Evolutionary conservation across 1,284 basidiomycete genomes (phyloP).

Genomic region (Puccinia triticina): DNA sequence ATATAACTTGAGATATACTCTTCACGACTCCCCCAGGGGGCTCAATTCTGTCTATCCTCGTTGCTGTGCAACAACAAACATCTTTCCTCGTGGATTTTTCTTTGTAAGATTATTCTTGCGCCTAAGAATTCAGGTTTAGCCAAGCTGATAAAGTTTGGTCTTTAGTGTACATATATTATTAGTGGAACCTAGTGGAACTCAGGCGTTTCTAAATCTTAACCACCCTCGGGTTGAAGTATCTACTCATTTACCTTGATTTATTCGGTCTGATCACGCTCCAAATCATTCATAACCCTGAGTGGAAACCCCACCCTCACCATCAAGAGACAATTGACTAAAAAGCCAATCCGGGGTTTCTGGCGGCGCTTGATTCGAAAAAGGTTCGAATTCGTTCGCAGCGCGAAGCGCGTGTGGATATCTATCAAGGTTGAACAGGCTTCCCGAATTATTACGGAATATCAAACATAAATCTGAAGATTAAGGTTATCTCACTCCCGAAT

Average conservation of each 20-base stretch:
- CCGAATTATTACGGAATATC: not conserved
- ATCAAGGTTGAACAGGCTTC: not conserved
- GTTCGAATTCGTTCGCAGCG: not conserved
- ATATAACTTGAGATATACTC: not conserved
- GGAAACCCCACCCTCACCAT: not conserved
- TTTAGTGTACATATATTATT: not conserved
- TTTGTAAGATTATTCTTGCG: not conserved
- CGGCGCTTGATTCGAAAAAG: not conserved
- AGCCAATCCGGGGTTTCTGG: not conserved
- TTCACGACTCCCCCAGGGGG: not conserved
- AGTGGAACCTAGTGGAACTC: not conserved
- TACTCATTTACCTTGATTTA: not conserved
- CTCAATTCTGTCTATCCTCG: not conserved
- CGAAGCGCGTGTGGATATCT: conserved; percentile 6
- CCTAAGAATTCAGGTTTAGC: not conserved
- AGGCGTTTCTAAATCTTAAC: not conserved
- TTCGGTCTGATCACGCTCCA: not conserved
- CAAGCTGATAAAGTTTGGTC: not conserved
- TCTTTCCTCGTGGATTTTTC: not conserved
- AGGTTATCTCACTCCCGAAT: not conserved
- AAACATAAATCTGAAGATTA: not conserved
- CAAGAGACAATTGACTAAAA: not conserved
- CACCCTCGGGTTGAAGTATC: not conserved
- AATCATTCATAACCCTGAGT: not conserved
- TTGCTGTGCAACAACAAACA: conserved; percentile 15